These are phyloP conservation scores for Theobroma grandiflorum DNA, from an alignment of 441 rosid genomes.

Conservation along the genomic window DNA sequence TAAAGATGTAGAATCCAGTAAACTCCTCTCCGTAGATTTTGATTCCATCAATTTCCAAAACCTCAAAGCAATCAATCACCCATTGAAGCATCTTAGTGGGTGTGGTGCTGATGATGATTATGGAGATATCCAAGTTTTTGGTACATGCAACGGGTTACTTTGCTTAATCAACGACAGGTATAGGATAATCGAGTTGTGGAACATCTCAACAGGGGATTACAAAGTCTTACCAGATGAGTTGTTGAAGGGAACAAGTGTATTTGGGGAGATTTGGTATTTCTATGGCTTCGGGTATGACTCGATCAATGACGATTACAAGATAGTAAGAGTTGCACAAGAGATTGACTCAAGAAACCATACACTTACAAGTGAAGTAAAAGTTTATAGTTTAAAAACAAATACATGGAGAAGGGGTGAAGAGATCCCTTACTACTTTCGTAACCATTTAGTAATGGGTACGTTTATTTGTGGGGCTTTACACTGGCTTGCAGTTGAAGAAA, in stretches of 20 bases:
- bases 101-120: too few species aligned
- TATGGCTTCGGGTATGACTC: not conserved
- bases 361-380: not conserved
- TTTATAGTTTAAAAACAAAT: not conserved
- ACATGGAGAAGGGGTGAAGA: not conserved
- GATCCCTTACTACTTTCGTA: not conserved
- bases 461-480: not conserved
- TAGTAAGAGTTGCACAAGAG: not conserved
- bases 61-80: not conserved
- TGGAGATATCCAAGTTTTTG: not conserved
- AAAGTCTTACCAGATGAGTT: not conserved
- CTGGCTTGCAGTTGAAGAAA: not conserved
- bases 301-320: not conserved
- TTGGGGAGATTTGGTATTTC: not conserved
- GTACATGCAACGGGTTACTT: not conserved
- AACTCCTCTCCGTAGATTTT: not conserved
- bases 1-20: not conserved
- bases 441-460: rapidly evolving
- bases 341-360: not conserved
- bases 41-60: not conserved
- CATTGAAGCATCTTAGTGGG: not conserved
- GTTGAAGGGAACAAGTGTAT: not conserved
- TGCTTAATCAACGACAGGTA: not conserved
- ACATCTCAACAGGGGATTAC: not conserved
- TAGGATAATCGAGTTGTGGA: not conserved